These are phyloP conservation scores for Suillus plorans DNA, from an alignment of 768 basidiomycete genomes.

Conservation along the genomic window DNA sequence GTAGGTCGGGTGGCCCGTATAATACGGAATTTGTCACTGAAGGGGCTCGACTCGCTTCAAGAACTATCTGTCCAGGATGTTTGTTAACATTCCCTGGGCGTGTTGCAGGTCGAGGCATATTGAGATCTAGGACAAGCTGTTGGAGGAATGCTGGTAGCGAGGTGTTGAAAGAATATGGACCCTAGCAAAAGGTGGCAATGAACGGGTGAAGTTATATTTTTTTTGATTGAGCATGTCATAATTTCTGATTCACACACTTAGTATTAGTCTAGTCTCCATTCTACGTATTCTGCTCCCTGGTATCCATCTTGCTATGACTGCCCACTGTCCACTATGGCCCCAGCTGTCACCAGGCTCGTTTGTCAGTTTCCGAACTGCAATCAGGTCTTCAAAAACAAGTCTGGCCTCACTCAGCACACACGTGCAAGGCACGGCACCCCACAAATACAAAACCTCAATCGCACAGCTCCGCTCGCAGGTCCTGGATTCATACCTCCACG, in stretches of 20 bases:
- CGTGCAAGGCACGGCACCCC: neutral
- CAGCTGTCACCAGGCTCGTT: neutral
- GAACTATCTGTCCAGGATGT: neutral
- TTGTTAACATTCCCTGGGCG: neutral
- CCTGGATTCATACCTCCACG: neutral
- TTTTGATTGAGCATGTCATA: neutral
- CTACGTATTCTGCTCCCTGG: neutral
- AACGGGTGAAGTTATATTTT: neutral
- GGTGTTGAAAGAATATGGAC: neutral
- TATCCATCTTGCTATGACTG: neutral
- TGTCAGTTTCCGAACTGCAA: neutral
- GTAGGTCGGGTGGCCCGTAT: no score
- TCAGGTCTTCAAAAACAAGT: neutral
- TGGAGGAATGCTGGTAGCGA: neutral
- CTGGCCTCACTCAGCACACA: slow-evolving; percentile 1
- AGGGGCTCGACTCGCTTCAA: neutral
- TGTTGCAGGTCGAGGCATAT: neutral
- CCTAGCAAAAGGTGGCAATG: neutral
- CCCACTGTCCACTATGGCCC: neutral
- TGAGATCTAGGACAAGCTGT: neutral
- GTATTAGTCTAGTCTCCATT: neutral
- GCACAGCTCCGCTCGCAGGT: neutral
- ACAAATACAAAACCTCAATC: neutral
- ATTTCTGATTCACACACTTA: neutral
- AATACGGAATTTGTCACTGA: no score